These are phyloP conservation scores for Cystobasidiaceae sp. DNA, from an alignment of 1,284 basidiomycete species.

Conservation along the genomic window DNA sequence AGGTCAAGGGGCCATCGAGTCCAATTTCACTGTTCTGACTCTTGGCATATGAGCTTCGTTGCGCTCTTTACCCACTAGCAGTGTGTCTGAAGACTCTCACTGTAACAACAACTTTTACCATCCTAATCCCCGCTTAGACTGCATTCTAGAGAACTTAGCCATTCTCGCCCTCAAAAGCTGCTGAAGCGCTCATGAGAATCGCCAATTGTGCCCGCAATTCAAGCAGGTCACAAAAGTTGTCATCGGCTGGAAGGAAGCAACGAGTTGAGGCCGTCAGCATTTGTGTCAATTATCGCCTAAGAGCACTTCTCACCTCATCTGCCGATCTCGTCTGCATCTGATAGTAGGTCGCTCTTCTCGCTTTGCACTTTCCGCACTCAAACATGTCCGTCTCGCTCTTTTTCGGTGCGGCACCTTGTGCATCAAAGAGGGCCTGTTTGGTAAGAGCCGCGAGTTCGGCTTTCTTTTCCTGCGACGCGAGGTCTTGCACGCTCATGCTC, in stretches of 20 bases:
- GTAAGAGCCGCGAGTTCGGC: conserved; percentile 74
- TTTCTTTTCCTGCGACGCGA: conserved; percentile 89
- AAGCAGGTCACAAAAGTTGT: conserved; percentile 50
- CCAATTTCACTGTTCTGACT: too few species aligned
- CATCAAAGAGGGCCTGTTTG: conserved; percentile 84
- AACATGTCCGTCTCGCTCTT: conserved; percentile 94
- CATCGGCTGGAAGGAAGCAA: conserved; percentile 59
- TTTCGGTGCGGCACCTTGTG: conserved; percentile 76
- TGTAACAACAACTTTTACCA: too few species aligned
- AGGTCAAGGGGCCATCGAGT: too few species aligned
- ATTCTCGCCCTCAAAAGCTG: too few species aligned
- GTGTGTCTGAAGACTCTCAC: too few species aligned
- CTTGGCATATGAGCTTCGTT: too few species aligned
- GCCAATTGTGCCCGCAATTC: conserved; percentile 28
- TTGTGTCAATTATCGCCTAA: not conserved
- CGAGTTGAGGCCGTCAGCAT: too few species aligned
- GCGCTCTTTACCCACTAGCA: too few species aligned
- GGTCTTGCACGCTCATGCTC: conserved; percentile 75
- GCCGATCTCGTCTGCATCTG: conserved; percentile 92
- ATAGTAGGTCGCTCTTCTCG: conserved; percentile 84
- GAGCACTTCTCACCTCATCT: conserved; percentile 57
- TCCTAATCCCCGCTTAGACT: too few species aligned
- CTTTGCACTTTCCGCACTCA: conserved; percentile 81
- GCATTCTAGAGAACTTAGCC: too few species aligned
- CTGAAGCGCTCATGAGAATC: not conserved